phyloP scores from a whole-genome alignment of 345 rosid species.

The Aquilaria yunnanensis region DNA sequence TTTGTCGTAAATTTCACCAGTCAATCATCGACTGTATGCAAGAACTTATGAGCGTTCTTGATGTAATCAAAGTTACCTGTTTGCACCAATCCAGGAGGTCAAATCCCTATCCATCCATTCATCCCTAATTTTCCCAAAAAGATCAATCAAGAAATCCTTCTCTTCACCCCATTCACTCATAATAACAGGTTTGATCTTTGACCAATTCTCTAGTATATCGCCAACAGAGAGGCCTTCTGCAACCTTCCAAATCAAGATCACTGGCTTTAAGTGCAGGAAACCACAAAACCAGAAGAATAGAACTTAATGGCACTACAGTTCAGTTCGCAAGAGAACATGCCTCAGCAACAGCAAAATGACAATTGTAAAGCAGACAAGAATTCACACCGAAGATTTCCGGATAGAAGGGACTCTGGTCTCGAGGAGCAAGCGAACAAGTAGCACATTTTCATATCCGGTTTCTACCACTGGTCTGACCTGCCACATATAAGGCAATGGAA shows the following conservation, averaged over 20 bases:
- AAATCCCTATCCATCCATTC: constrained; percentile 79
- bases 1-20: no score
- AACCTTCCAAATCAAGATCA: constrained; percentile 42
- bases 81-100: constrained; percentile 88
- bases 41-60: no score
- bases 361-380: constrained; percentile 5
- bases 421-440: constrained; percentile 71
- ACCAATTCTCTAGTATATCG: constrained; percentile 70
- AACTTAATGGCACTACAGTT: neutral
- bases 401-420: constrained; percentile 65
- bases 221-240: constrained; percentile 68
- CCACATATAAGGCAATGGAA: constrained; percentile 14
- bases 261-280: constrained; percentile 12
- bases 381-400: constrained; percentile 71
- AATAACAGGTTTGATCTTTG: constrained; percentile 65
- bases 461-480: constrained; percentile 96
- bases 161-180: constrained; percentile 84
- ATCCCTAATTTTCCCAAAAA: constrained; percentile 87
- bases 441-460: constrained; percentile 83
- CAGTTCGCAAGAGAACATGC: no score
- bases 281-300: neutral
- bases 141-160: constrained; percentile 54
- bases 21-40: no score
- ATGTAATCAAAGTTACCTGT: constrained; percentile 40
- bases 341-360: neutral